Conservation (phyloP, 2,329 filamentous ascomycete genomes). For the Hypoxylon sp. region DNA sequence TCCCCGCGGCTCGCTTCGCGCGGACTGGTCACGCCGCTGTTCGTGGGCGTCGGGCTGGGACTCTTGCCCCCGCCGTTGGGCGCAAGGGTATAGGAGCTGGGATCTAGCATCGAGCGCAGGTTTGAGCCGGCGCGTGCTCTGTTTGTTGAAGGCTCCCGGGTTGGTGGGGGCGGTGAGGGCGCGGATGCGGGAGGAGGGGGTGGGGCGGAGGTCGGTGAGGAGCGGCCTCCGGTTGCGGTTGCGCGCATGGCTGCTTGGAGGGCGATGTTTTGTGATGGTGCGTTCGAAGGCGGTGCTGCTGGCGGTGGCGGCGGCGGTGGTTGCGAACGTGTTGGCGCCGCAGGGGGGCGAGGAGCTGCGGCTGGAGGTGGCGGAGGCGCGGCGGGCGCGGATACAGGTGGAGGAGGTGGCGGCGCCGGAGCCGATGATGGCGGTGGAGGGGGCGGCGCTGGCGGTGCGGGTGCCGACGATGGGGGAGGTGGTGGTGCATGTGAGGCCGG, state of each 20-base stretch:
- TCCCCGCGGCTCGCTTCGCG: conserved; percentile 48
- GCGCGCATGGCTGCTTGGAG: conserved; percentile 60
- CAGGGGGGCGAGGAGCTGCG: conserved; percentile 46
- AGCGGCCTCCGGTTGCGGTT: conserved; percentile 54
- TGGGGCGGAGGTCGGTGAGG: conserved; percentile 53
- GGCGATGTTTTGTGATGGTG: conserved; percentile 57
- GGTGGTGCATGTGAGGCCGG: conserved; percentile 55
- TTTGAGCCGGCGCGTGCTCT: conserved; percentile 61
- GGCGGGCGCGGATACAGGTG: conserved; percentile 54
- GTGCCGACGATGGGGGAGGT: conserved; percentile 58
- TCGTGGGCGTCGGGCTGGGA: conserved; percentile 61
- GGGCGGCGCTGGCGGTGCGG: conserved; percentile 62
- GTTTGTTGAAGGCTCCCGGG: conserved; percentile 46
- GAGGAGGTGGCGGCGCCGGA: conserved; percentile 56
- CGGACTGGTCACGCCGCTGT: conserved; percentile 53
- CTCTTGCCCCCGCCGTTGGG: conserved; percentile 69
- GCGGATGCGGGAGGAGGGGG: conserved; percentile 60
- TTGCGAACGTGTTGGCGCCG: conserved; percentile 53
- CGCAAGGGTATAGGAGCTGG: conserved; percentile 81
- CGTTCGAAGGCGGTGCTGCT: conserved; percentile 38
- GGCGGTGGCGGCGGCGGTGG: conserved; percentile 59
- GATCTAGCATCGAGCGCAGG: conserved; percentile 77
- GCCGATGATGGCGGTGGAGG: conserved; percentile 59
- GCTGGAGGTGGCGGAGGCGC: conserved; percentile 55
- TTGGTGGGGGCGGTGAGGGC: conserved; percentile 52